phyloP scores from a whole-genome alignment of 352 stramenopile species.

The Phytophthora litchii region DNA sequence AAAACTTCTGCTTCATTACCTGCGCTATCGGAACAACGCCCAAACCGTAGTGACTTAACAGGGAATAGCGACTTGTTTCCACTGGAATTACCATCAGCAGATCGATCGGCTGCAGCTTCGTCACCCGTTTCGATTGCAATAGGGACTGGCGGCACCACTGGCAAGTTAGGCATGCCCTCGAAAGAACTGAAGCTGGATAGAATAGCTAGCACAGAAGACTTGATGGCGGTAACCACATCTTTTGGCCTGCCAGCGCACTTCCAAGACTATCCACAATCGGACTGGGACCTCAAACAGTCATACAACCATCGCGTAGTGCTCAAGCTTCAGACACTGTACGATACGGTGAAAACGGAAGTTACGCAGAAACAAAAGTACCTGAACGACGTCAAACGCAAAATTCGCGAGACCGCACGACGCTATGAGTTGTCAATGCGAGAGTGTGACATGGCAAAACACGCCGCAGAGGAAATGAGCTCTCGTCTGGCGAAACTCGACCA shows the following conservation, averaged over 20 bases:
- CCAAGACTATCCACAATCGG: slow-evolving; percentile 80
- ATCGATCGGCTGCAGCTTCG: slow-evolving; percentile 2
- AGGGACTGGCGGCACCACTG: background rate
- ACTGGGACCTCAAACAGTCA: slow-evolving; percentile 78
- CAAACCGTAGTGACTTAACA: slow-evolving; percentile 3
- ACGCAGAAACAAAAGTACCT: slow-evolving; percentile 69
- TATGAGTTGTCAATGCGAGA: slow-evolving; percentile 78
- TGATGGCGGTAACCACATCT: slow-evolving; percentile 40
- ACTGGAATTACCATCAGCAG: background rate
- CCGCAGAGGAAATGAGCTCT: slow-evolving; percentile 73
- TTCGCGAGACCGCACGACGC: slow-evolving; percentile 58
- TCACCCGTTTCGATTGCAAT: background rate
- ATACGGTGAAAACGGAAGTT: slow-evolving; percentile 65
- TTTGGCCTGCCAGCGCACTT: slow-evolving; percentile 74
- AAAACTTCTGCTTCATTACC: slow-evolving; percentile 40
- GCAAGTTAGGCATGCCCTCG: slow-evolving; percentile 13
- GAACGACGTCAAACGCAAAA: slow-evolving; percentile 63
- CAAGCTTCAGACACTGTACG: slow-evolving; percentile 77
- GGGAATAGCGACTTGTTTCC: background rate
- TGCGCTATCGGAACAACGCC: slow-evolving; percentile 24
- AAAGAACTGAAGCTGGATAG: slow-evolving; percentile 37
- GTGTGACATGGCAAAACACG: slow-evolving; percentile 78
- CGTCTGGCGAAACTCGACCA: slow-evolving; percentile 73
- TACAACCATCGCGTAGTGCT: slow-evolving; percentile 82
- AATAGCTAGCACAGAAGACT: slow-evolving; percentile 24